phyloP scores from a whole-genome alignment of 2,329 filamentous ascomycete species.

The Epicoccum nigrum region DNA sequence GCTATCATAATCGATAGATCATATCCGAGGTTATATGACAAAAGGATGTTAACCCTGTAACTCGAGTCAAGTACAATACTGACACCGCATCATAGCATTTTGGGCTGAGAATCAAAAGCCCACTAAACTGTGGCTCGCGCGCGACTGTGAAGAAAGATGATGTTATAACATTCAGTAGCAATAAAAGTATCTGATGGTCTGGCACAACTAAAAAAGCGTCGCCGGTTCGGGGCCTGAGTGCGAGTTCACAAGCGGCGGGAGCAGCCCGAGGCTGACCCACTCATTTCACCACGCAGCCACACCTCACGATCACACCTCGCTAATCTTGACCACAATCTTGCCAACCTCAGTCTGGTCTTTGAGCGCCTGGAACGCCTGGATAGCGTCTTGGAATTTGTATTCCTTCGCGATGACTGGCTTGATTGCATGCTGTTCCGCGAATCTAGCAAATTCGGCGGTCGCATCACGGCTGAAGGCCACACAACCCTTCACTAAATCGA shows the following conservation, averaged over 20 bases:
- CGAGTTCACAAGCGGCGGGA: not conserved
- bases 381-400: conserved; percentile 24
- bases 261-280: not conserved
- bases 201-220: no score
- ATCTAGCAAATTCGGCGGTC: conserved; percentile 25
- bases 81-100: no score
- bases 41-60: no score
- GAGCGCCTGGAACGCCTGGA: conserved; percentile 27
- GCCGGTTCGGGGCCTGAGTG: no score
- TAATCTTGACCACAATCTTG: conserved; percentile 24
- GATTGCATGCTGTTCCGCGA: conserved; percentile 26
- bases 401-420: conserved; percentile 27
- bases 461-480: conserved; percentile 24
- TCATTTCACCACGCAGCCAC: not conserved
- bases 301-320: not conserved
- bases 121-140: no score
- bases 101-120: no score
- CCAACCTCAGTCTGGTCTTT: conserved; percentile 27
- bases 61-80: no score
- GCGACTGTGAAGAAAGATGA: no score
- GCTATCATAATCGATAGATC: no score
- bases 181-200: no score
- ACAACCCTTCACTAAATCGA: conserved; percentile 27
- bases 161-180: no score
- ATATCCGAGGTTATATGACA: no score